Percentiles rank a stretch among this genome's conserved stretches.
phyloP scores from a whole-genome alignment of 2,329 filamentous ascomycete species.

The Hypoxylon sp. region DNA sequence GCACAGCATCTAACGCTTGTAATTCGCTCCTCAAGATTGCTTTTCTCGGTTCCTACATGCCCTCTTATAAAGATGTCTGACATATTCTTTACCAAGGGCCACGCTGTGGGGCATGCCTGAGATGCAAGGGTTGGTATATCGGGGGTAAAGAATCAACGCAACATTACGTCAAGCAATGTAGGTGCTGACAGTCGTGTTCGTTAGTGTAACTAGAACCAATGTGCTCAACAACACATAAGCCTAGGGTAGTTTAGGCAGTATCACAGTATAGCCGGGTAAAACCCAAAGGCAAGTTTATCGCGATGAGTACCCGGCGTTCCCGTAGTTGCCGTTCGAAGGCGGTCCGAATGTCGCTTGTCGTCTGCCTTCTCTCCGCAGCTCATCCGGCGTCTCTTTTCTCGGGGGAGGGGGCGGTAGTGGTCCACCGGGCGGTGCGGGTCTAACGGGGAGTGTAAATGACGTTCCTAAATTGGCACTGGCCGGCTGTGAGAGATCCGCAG shows the following conservation, averaged over 20 bases:
- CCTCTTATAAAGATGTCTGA: slow-evolving; percentile 19
- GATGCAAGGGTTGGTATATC: slow-evolving; percentile 23
- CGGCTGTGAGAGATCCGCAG: slow-evolving; percentile 54
- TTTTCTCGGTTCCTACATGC: slow-evolving; percentile 23
- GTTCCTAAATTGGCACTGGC: slow-evolving; percentile 64
- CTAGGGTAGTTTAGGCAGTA: slow-evolving; percentile 12
- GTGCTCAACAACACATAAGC: slow-evolving; percentile 21
- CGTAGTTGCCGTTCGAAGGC: slow-evolving; percentile 59
- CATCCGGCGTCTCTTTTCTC: slow-evolving; percentile 69
- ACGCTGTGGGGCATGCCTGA: slow-evolving; percentile 21
- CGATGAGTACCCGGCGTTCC: slow-evolving; percentile 55
- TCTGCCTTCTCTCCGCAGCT: slow-evolving; percentile 66
- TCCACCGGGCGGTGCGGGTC: slow-evolving; percentile 72
- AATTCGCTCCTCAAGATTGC: slow-evolving; percentile 12
- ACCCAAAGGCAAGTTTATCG: slow-evolving; percentile 46
- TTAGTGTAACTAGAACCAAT: slow-evolving; percentile 14
- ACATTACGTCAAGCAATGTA: slow-evolving; percentile 25
- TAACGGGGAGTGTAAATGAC: slow-evolving; percentile 75
- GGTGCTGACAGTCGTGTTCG: slow-evolving; percentile 21
- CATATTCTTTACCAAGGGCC: slow-evolving; percentile 19
- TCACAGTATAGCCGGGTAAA: slow-evolving; percentile 22
- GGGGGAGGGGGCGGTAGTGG: slow-evolving; percentile 73
- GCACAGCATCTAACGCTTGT: slow-evolving; percentile 31
- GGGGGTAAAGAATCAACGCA: slow-evolving; percentile 15
- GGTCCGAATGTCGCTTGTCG: slow-evolving; percentile 69